These are phyloP conservation scores for Moringa oleifera DNA, from an alignment of 345 rosid species.

Conservation along the genomic window DNA sequence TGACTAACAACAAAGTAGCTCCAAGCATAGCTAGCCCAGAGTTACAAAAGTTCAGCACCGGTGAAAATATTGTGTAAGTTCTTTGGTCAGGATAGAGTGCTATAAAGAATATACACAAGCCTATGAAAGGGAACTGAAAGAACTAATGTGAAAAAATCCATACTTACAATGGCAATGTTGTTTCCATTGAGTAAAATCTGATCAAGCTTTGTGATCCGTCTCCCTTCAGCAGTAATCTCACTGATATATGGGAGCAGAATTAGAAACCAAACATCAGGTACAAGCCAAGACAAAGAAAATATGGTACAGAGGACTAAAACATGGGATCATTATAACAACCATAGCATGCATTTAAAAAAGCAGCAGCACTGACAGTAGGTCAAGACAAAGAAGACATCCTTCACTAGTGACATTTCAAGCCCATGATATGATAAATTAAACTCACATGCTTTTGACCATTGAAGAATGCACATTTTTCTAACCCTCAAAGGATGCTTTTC, in stretches of 20 bases:
- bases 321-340: neutral
- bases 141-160: neutral
- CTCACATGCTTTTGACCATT: too few species aligned
- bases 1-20: too few species aligned
- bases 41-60: neutral
- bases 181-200: slow-evolving; percentile 93
- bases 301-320: neutral
- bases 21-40: neutral
- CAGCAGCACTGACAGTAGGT: too few species aligned
- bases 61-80: neutral
- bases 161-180: slow-evolving; percentile 90
- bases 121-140: neutral
- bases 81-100: neutral
- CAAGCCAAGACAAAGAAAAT: neutral
- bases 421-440: too few species aligned
- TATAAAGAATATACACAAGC: neutral
- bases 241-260: slow-evolving; percentile 28
- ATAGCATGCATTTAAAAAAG: too few species aligned
- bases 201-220: slow-evolving; percentile 89
- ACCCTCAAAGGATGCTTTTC: too few species aligned
- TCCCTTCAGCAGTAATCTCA: slow-evolving; percentile 89
- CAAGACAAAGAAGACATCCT: too few species aligned
- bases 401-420: too few species aligned
- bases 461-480: too few species aligned
- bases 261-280: slow-evolving; percentile 9